Conservation (phyloP, 352 stramenopile species). For the Pythium sp. region DNA sequence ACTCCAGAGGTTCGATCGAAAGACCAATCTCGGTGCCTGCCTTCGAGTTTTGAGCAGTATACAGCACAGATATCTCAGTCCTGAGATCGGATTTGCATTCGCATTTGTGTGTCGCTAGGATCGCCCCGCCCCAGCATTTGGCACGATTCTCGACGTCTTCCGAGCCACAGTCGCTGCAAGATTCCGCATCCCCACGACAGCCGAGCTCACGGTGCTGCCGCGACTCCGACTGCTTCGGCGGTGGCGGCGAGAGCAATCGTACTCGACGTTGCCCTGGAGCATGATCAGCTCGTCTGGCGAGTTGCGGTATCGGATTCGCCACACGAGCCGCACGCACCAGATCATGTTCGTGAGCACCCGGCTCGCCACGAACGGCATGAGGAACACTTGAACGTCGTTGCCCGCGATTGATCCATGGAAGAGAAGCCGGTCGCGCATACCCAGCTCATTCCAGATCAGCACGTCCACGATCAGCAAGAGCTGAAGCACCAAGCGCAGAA, state of each 20-base stretch:
- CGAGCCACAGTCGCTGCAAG: background rate
- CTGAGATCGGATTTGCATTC: background rate
- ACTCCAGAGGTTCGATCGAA: no score
- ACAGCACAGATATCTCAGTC: background rate
- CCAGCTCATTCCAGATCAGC: constrained; percentile 6
- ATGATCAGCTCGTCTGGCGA: constrained; percentile 4
- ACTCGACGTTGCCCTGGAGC: constrained; percentile 15
- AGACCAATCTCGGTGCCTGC: background rate
- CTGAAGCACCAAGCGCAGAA: constrained; percentile 14
- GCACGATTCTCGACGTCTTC: background rate
- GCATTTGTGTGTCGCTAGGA: background rate
- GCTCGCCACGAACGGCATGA: constrained; percentile 11
- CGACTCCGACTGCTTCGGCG: constrained; percentile 1
- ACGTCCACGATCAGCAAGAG: constrained; percentile 5
- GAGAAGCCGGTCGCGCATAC: constrained; percentile 16
- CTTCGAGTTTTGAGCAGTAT: background rate
- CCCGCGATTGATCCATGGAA: background rate
- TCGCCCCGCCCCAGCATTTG: background rate
- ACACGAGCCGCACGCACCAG: constrained; percentile 14
- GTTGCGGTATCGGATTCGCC: constrained; percentile 10
- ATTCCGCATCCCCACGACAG: background rate
- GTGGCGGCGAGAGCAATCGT: constrained; percentile 2
- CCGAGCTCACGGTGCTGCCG: background rate
- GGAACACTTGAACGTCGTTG: background rate
- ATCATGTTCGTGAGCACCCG: constrained; percentile 12